A percentile compares a stretch with the other conserved stretches of the same genome.
These are phyloP conservation scores for Diophrys sp. DNA, from an alignment of 73 alveolate genomes.

Conservation along the genomic window DNA sequence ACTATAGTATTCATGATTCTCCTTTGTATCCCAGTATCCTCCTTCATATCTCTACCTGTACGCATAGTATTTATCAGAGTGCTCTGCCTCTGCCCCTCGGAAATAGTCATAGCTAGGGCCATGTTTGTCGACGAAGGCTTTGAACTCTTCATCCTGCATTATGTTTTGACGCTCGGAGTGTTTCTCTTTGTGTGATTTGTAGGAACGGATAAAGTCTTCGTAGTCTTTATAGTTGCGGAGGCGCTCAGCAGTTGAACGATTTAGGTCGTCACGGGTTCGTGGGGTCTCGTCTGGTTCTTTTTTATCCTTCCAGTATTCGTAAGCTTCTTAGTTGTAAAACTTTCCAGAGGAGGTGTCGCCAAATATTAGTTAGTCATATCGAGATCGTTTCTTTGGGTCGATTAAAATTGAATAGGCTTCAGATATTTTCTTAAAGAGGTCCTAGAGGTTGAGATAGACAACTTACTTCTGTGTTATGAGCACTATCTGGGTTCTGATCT, in stretches of 20 bases:
- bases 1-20: too few species aligned
- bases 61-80: background rate
- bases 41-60: background rate
- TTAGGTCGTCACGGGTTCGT: conserved; percentile 10
- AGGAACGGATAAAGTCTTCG: conserved; percentile 31
- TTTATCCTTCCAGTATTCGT: conserved; percentile 42
- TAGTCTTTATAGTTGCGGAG: conserved; percentile 25
- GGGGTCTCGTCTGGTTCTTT: background rate
- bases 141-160: conserved; percentile 38
- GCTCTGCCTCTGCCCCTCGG: background rate
- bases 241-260: background rate
- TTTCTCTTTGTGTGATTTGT: conserved; percentile 24
- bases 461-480: background rate
- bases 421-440: conserved; percentile 61
- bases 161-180: conserved; percentile 15
- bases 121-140: conserved; percentile 31
- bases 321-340: conserved; percentile 46
- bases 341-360: conserved; percentile 49
- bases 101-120: conserved; percentile 32
- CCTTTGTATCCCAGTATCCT: background rate
- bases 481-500: conserved; percentile 43
- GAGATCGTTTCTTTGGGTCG: conserved; percentile 66
- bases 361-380: conserved; percentile 60
- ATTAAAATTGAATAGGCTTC: conserved; percentile 81
- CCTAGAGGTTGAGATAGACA: conserved; percentile 8